A percentile compares a stretch with the other conserved stretches of the same genome.
phyloP scores from a whole-genome alignment of 2,329 filamentous ascomycete species.

The Sclerotinia minor region DNA sequence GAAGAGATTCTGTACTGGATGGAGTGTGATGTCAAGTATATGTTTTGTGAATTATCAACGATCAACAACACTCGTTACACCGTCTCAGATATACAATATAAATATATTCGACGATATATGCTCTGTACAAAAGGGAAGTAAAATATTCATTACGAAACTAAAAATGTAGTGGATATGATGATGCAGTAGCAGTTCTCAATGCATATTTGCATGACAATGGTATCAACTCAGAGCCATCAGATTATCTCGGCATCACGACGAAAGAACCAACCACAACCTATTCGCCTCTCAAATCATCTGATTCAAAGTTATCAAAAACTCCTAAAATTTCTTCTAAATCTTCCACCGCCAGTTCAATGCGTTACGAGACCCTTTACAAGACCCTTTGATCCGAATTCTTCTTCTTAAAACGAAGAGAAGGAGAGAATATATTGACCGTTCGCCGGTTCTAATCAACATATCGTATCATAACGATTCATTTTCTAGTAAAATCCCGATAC shows the following conservation, averaged over 20 bases:
- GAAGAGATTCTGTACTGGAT: background rate
- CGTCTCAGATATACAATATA: background rate
- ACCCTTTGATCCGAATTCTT: background rate
- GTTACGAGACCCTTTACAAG: background rate
- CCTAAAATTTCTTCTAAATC: background rate
- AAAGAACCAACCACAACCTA: background rate
- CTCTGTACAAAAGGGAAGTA: background rate
- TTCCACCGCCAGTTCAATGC: conserved; percentile 13
- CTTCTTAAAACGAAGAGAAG: background rate
- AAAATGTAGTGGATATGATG: background rate
- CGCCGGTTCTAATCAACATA: background rate
- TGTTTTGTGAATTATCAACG: background rate
- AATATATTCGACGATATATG: background rate
- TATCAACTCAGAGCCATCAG: background rate
- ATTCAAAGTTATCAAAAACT: background rate
- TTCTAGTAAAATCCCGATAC: background rate
- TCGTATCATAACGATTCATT: background rate
- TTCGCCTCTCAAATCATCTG: background rate
- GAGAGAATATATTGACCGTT: background rate
- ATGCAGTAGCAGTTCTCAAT: background rate
- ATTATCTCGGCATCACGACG: background rate
- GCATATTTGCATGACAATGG: background rate
- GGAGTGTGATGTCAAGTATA: background rate
- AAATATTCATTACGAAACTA: background rate
- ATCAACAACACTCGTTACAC: conserved; percentile 1